Base-by-base conservation (phyloP, 805 yeast species). In the Myxozyma mucilagina region DNA sequence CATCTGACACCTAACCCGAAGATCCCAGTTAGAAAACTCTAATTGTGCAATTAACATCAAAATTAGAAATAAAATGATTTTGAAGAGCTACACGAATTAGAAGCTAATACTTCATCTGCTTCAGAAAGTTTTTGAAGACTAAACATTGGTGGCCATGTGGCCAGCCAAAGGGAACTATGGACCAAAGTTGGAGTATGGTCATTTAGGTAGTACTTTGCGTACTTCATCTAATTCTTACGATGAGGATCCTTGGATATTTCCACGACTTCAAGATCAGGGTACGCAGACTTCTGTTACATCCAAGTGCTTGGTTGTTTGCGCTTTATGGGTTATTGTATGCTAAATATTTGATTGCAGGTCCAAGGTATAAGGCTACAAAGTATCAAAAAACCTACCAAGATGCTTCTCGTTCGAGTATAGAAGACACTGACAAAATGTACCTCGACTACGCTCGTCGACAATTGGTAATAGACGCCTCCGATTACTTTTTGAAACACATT, bases 101-200 rank as follows among this genome's bases (percentile, higher is more conserved):
- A 31, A 47, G 52, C 47, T 24, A 32, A 29, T 20, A 47, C 13
- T 14, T 34, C n/a, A 47, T 7, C 4, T 10, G 29, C 31, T 11
- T 3, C 16, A 45, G n/a, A 5, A 29, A 24, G 3, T 5, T 29
- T 20, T 45, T 45, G 14, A 14, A 16, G 13, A 2, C 52, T 14
- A 24, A 18, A 18, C 42, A 34, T 13, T 53, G 56, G 34, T 41
- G 47, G 42, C 42, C 57, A 67, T 68, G 70, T 79, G 80, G 81
- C 80, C 81, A 60, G 73, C 76, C 24, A 74, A 73, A 55, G 68
- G 68, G 38, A 75, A 73, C 16, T 64, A 71, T 42, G 81, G 81
- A 4, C 72, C 72, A 4, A 77, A 76, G 62, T 69, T 80, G 42
- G 70, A 79, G 2, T 78, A 77, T 65, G 84, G 84, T 1, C 76